Evolutionary conservation across 1,284 basidiomycete species (phyloP), one percentile per base, ranked within the genome.

Genomic region (Malassezia furfur): DNA sequence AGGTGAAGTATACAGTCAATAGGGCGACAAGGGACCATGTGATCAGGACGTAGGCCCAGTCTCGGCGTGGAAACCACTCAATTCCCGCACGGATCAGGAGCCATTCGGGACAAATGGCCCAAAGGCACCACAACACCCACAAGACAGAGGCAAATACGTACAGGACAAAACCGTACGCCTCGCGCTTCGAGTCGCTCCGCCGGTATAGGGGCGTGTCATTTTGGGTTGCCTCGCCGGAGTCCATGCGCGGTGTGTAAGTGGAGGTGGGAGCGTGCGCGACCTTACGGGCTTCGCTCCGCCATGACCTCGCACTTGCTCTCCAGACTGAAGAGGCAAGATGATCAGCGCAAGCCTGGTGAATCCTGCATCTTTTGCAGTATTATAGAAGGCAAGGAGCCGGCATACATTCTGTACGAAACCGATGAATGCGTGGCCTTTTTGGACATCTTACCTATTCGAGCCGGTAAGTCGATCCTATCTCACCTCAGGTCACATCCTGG

Each of bases 31-130:
- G 45, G n/a, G 49, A 50, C 60, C 61, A 64, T 6, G 62, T 48
- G 30, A 58, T 51, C 39, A 62, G 28, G 14, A 64, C 32, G 25
- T 55, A 64, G 1, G 62, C 62, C 62, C 62, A 64, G 30, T 64
- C 62, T 49, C 62, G 50, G 19, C 52, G 50, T 0, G 62, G 62
- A 43, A 60, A 64, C 60, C 60, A 64, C 14, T 54, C 58, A 19
- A 64, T 57, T 8, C 62, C 62, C 2, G 58, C 5, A 17, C 19
- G 10, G 9, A 25, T 34, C 6, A 64, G 46, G 10, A 59, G 32
- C 31, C 25, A 45, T 14, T 64, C 62, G 15, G 62, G 62, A 3
- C 38, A 40, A 14, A 52, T 9, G 2, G 62, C 62, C 62, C 62
- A 64, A 1, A 63, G 4, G 19, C 36, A 28, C 61, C 60, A 60